A percentile compares a stretch with the other conserved stretches of the same genome.
These are phyloP conservation scores for Fusarium pseudocircinatum DNA, from an alignment of 2,329 filamentous ascomycete genomes.

Conservation along the genomic window DNA sequence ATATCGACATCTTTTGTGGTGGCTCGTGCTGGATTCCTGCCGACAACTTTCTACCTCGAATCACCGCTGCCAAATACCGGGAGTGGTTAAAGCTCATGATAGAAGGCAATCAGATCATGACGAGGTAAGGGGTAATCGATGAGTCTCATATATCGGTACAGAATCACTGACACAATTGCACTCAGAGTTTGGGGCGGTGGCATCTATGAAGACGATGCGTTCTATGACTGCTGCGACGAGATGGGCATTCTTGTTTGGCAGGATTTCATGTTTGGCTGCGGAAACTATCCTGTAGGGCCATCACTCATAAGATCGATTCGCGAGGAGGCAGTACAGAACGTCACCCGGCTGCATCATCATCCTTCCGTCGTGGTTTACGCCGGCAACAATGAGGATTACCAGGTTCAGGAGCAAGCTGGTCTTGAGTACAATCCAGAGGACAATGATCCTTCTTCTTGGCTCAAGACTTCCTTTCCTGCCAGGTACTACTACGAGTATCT, in stretches of 20 bases:
- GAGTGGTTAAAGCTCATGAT: neutral
- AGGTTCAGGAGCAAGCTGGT: neutral
- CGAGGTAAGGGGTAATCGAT: neutral
- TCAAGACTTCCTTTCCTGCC: neutral
- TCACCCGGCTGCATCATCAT: neutral
- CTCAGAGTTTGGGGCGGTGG: slow-evolving; percentile 1
- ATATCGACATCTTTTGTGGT: neutral
- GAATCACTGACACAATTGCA: neutral
- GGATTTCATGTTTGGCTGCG: slow-evolving; percentile 1
- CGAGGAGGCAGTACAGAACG: neutral
- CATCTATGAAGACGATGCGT: neutral
- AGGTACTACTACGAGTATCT: neutral
- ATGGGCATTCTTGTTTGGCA: slow-evolving; percentile 1
- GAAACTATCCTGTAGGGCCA: neutral
- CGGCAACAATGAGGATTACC: slow-evolving; percentile 2
- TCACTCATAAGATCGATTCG: neutral
- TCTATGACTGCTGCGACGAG: neutral
- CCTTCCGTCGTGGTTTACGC: neutral
- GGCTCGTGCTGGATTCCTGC: slow-evolving; percentile 1
- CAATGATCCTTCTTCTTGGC: neutral
- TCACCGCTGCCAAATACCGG: neutral
- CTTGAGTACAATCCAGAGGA: neutral
- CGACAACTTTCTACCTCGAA: neutral
- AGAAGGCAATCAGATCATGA: slow-evolving; percentile 2
- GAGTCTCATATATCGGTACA: no score